phyloP scores from a whole-genome alignment of 257 asterid genomes.

The Solanum pinnatisectum region DNA sequence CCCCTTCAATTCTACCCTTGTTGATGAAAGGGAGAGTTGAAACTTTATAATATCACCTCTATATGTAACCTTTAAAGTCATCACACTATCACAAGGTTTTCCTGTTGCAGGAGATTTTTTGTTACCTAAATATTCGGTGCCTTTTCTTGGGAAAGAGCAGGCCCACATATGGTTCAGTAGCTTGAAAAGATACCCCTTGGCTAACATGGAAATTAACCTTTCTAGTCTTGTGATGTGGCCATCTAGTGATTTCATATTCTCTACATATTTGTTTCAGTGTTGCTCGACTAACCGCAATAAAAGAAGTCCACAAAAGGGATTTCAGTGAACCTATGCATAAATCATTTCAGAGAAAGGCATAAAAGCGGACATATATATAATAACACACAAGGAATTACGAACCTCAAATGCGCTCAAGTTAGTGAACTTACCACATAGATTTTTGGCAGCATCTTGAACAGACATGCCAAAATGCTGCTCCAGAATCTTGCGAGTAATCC shows the following conservation, averaged over 20 bases:
- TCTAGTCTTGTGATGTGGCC: neutral
- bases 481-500: neutral
- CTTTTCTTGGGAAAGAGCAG: neutral
- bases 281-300: neutral
- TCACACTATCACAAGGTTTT: neutral
- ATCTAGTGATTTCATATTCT: neutral
- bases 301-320: neutral
- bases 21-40: neutral
- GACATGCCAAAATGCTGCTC: neutral
- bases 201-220: neutral
- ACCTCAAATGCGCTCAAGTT: neutral
- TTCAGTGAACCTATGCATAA: no score
- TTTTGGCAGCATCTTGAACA: neutral
- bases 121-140: neutral
- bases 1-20: neutral
- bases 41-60: slow-evolving; percentile 4
- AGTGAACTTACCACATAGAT: neutral
- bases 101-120: neutral
- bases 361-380: neutral
- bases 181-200: neutral
- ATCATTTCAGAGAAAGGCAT: neutral
- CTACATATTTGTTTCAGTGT: neutral
- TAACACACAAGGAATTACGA: neutral
- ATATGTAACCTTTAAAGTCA: neutral
- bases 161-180: neutral